These are phyloP conservation scores for Psidium guajava DNA, from an alignment of 345 rosid genomes.

Conservation along the genomic window DNA sequence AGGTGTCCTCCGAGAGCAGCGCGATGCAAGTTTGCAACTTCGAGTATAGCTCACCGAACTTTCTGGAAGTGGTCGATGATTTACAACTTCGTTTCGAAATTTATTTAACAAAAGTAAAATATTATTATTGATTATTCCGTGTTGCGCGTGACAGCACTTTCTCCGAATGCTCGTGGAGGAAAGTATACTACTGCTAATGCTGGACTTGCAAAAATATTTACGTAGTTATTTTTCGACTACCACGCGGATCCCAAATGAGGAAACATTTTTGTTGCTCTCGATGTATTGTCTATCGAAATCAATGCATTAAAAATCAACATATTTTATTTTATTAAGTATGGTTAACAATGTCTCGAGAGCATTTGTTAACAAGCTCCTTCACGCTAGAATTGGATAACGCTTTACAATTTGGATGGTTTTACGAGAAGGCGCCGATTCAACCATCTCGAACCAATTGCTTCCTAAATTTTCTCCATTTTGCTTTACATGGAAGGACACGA, in stretches of 20 bases:
- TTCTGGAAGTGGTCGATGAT: not conserved
- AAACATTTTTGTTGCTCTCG: not conserved
- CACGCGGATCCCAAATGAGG: not conserved
- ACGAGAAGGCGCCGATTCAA: not conserved
- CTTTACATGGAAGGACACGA: no score
- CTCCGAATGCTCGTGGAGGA: no score
- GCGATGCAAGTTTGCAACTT: not conserved
- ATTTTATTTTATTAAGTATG: not conserved
- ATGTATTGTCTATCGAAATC: accelerated
- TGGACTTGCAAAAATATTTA: not conserved
- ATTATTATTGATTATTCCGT: not conserved
- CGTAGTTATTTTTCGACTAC: not conserved
- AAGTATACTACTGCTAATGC: no score
- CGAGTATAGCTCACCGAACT: not conserved
- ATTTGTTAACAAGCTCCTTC: not conserved
- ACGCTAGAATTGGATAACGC: not conserved
- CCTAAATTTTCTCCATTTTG: not conserved
- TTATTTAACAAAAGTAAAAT: not conserved
- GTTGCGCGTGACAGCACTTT: not conserved
- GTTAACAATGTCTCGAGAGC: not conserved
- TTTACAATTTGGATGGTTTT: not conserved
- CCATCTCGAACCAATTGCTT: not conserved
- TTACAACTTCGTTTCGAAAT: no score
- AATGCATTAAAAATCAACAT: not conserved
- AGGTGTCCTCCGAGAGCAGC: not conserved